Evolutionary conservation across 2,329 filamentous ascomycete species (phyloP), one percentile per base, ranked within the genome.

Genomic region (Monosporascus sp.): DNA sequence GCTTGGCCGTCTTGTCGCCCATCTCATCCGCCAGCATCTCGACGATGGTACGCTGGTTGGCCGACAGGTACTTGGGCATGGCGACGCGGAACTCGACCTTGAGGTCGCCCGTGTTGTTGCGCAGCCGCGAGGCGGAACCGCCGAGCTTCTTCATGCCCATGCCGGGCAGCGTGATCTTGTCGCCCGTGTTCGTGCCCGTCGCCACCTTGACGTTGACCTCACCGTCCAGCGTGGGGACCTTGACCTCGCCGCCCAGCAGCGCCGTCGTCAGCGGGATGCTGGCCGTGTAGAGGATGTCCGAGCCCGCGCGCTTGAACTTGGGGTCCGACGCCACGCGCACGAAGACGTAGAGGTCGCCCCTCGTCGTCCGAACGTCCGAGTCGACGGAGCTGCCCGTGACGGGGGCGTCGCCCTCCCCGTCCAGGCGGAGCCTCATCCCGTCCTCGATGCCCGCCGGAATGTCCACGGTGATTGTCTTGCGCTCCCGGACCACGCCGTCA

Each of bases 1-100:
- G 82, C 76, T 90, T 94, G 36, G 94, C 94, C 27, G 84, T 90
- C 76, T 92, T 91, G 72, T 99, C 94, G 40, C 83, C 87, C 85
- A 99, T 88, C 76, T 99, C 94, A 64, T 99, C 92, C 7, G 94
- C 94, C 59, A 99, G 83, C 84, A 97, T 93, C 76, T 99, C 94
- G 45, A 96, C 75, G 55, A 99, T 88, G 1, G 90, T 95, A 51
- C 94, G 83, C 76, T 99, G 92, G 74, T 96, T 97, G 46, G 88
- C 83, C 52, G 83, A 91, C 59, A 99, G 79, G 66, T 93, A 97
- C 74, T 96, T 97, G 46, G 94, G 94, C 90, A 97, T 96, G 52
- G 83, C 77, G 46, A 99, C 90, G 70, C 91, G 91, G 81, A 96
- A 99, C 70, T 99, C 93, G 7, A 99, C 91, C 68, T 85, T 87